These are phyloP conservation scores for Trichoderma sp. DNA, from an alignment of 2,329 filamentous ascomycete species.

Conservation along the genomic window DNA sequence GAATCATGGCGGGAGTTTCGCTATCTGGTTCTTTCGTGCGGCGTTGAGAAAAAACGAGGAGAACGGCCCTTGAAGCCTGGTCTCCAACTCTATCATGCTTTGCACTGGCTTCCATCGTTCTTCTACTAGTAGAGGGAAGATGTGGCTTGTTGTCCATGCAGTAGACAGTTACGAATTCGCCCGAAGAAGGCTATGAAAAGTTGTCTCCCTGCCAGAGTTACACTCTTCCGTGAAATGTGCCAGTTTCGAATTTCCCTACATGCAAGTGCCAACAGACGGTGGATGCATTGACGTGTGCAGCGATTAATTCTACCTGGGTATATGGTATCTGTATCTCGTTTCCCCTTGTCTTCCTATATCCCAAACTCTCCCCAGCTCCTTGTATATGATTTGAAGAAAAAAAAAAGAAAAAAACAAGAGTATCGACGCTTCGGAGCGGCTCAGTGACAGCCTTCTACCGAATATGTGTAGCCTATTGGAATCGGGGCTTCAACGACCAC, in stretches of 20 bases:
- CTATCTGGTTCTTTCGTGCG: slow-evolving; percentile 58
- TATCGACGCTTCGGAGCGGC: slow-evolving; percentile 20
- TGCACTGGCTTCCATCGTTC: slow-evolving; percentile 41
- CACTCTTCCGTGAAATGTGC: slow-evolving; percentile 26
- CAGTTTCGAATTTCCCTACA: neutral
- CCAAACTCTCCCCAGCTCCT: neutral
- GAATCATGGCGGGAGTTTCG: slow-evolving; percentile 42
- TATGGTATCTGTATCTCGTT: neutral
- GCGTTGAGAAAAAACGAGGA: slow-evolving; percentile 71
- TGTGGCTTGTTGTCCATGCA: slow-evolving; percentile 36
- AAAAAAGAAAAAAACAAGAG: neutral
- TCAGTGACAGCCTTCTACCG: neutral
- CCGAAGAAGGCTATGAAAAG: slow-evolving; percentile 49
- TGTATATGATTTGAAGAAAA: neutral
- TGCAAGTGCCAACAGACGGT: neutral
- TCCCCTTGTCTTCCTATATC: neutral
- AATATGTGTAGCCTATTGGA: slow-evolving; percentile 32
- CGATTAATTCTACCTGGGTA: neutral
- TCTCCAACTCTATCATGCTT: slow-evolving; percentile 59
- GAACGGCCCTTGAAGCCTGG: slow-evolving; percentile 67
- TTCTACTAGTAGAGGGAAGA: neutral
- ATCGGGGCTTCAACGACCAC: slow-evolving; percentile 52
- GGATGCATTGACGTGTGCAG: neutral
- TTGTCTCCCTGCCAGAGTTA: slow-evolving; percentile 38
- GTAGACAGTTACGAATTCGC: slow-evolving; percentile 50